Conservation (phyloP, 163 green algal genomes). For the Scenedesmus sp. region DNA sequence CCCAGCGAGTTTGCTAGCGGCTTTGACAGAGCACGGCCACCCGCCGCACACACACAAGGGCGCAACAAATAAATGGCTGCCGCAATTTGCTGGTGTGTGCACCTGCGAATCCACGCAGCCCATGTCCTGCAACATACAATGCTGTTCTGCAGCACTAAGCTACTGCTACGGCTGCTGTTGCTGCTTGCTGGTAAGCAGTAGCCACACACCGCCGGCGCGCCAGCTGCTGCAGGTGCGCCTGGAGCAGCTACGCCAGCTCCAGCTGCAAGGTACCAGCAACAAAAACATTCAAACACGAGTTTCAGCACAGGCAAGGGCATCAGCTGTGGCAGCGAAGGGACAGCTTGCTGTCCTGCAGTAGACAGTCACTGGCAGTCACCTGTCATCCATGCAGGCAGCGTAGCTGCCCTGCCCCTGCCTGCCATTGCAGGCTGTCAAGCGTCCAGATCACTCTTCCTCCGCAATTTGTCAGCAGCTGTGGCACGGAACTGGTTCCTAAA, state of each 20-base stretch:
- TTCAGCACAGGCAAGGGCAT: background rate
- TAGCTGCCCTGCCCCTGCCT: slow-evolving; percentile 46
- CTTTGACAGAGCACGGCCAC: background rate
- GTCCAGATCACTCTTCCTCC: background rate
- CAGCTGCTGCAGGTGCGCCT: slow-evolving; percentile 39
- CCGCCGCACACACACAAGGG: too few species aligned
- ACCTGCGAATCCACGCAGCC: background rate
- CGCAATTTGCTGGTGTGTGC: background rate
- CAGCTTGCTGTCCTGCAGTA: slow-evolving; percentile 2
- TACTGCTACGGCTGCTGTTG: background rate
- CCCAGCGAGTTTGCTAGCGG: too few species aligned
- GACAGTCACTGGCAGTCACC: slow-evolving; percentile 8
- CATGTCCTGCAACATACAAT: background rate
- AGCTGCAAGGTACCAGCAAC: background rate
- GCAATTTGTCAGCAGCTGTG: background rate
- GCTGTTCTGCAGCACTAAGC: background rate
- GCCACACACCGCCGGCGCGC: background rate
- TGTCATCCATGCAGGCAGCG: slow-evolving; percentile 55
- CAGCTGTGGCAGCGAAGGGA: background rate
- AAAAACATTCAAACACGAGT: background rate
- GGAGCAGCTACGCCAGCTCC: slow-evolving; percentile 30
- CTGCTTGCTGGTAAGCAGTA: background rate
- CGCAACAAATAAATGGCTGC: background rate
- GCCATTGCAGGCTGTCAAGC: slow-evolving; percentile 15
- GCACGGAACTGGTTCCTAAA: background rate